Base-by-base conservation (phyloP, 2,329 filamentous ascomycete species). In the Aspergillus arachidicola region DNA sequence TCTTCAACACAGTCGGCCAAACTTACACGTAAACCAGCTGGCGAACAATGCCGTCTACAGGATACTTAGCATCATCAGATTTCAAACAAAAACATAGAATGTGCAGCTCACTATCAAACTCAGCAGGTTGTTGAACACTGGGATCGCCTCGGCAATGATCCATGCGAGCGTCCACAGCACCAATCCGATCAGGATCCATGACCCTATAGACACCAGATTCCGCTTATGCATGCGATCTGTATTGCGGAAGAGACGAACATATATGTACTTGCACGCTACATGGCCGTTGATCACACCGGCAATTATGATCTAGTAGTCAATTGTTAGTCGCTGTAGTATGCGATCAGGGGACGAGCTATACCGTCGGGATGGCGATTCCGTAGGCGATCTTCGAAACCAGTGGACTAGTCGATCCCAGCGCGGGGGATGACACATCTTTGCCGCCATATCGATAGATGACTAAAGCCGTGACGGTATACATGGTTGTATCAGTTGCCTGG, bases 371-470 rank as follows among this genome's bases (percentile, higher is more conserved):
- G 1, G 88, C 89, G 61, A 91, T 79, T n/a, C 86, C 88, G 76
- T 86, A 91, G 12, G 88, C 87, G 11, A 88, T 78, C 71, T 89
- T 89, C 28, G 83, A 81, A 54, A 91, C 75, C 0, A 81, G 71
- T 4, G 71, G 71, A 1, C 82, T 80, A 6, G 87, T 84, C 0
- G 87, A 89, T 28, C 86, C 85, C 1, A 91, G 82, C 0, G 89
- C 89, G 0, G 89, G 89, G 2, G 85, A 87, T 1, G 81, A 79
- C 4, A 91, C 87, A 11, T 80, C 73, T 0, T 79, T 76, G 0
- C 89, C 89, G 4, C 84, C 85, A 70, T 84, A 91, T 64, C 84
- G 80, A 76, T 91, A 91, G 68, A 91, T 86, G 45, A 91, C 83
- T 16, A 85, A 82, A 16, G 87, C 88, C 0, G 87, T 86, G 28